Evolutionary conservation across 2,329 filamentous ascomycete genomes (phyloP), one percentile per base, ranked within the genome.

Genomic region (Diaporthe batatas): DNA sequence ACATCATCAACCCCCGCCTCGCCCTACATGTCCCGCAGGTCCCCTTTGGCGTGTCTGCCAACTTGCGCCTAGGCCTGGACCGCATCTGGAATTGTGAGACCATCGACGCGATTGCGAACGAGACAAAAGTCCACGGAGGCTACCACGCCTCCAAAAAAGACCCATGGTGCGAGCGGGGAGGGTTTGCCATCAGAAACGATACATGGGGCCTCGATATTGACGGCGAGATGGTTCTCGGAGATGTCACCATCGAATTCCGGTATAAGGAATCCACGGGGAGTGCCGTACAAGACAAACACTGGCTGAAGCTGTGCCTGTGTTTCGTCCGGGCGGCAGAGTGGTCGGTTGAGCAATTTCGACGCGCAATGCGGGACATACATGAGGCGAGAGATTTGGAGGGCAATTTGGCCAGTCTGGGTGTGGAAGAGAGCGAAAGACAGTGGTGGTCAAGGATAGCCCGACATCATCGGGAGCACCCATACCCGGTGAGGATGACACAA

Each of bases 261-360:
- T 42, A 59, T n/a, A 59, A 59, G n/a, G 55, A 59, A 36, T 39
- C 55, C n/a, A 59, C 55, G 21, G 55, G 34, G 8, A 39, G 55
- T 36, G 55, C 55, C 14, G 14, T 21, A 21, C 18, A 59, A n/a
- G 55, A 59, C 14, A 7, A 18, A 6, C 34, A 39, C 34, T 59
- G 55, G 55, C 12, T 39, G 55, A n/a, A 39, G 34, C n/a, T 59
- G n/a, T 59, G 55, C n/a, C n/a, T 59, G 34, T 4, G 18, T 1
- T 32, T 59, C 7, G 55, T 42, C 34, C 34, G 55, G 10, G 34
- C 5, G 6, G 55, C 55, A 1, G 55, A 59, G n/a, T 59, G 55
- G 55, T 10, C 55, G 12, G 8, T 4, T 1, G n/a, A 34, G 2
- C 12, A 6, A 16, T 59, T 59, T 21, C 34, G 10, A 36, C 34